Evolutionary conservation across 2,329 filamentous ascomycete species (phyloP).

Genomic region (Domatiomyces catenatus): DNA sequence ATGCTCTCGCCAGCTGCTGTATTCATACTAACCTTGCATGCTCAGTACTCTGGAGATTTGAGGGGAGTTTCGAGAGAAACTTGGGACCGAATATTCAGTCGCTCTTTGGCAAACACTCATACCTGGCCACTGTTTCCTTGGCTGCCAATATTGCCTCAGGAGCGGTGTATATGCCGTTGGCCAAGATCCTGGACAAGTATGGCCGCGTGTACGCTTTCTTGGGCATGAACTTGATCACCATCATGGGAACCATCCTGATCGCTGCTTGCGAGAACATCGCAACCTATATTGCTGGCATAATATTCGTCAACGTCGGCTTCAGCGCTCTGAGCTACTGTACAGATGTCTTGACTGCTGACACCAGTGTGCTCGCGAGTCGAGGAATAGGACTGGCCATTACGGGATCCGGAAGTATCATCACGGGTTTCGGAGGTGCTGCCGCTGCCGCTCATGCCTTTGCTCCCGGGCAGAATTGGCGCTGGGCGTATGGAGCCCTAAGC

Average conservation of each 20-base stretch:
- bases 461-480: slow-evolving; percentile 25
- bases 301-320: slow-evolving; percentile 28
- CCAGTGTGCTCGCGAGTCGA: slow-evolving; percentile 19
- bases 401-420: slow-evolving; percentile 19
- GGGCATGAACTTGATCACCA: slow-evolving; percentile 29
- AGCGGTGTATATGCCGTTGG: slow-evolving; percentile 15
- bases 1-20: neutral
- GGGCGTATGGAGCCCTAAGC: slow-evolving; percentile 18
- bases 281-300: slow-evolving; percentile 44
- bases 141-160: neutral
- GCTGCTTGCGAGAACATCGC: slow-evolving; percentile 43
- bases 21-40: neutral
- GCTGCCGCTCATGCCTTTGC: slow-evolving; percentile 8
- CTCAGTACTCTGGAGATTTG: neutral
- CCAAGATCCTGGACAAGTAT: slow-evolving; percentile 47
- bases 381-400: slow-evolving; percentile 8
- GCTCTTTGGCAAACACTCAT: neutral
- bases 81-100: neutral
- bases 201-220: slow-evolving; percentile 42
- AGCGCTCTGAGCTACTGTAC: slow-evolving; percentile 17
- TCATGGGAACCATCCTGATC: slow-evolving; percentile 40
- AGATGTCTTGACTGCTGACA: slow-evolving; percentile 19
- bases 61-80: neutral
- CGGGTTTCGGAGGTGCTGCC: slow-evolving; percentile 9
- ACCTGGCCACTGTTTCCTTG: neutral